A percentile compares a stretch with the other conserved stretches of the same genome.
These are phyloP conservation scores for Talaromyces marneffei DNA, from an alignment of 2,329 filamentous ascomycete species.

Conservation along the genomic window DNA sequence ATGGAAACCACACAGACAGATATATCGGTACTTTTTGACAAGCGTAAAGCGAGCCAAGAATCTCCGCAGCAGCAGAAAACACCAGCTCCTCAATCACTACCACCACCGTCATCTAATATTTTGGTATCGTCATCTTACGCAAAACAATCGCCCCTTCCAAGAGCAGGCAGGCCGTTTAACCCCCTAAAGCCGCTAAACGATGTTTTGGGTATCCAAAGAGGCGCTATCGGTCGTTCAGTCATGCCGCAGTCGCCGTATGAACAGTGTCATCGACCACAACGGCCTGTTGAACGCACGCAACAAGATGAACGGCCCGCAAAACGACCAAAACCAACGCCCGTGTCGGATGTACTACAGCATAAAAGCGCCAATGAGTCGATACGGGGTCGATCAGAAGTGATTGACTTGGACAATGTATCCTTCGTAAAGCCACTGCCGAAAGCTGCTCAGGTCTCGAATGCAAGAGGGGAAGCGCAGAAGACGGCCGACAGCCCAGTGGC, in stretches of 20 bases:
- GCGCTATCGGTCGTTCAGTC: conserved; percentile 58
- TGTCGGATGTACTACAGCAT: conserved; percentile 14
- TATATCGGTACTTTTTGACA: conserved; percentile 67
- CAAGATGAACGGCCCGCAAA: conserved; percentile 28
- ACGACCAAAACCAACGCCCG: conserved; percentile 24
- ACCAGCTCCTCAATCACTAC: conserved; percentile 32
- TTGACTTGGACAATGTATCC: conserved; percentile 6
- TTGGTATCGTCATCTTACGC: conserved; percentile 32
- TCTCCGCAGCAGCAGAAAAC: conserved; percentile 23
- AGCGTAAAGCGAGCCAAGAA: conserved; percentile 46
- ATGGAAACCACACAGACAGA: conserved; percentile 72
- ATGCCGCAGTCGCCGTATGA: conserved; percentile 62
- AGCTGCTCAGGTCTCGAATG: neutral
- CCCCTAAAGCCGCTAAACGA: conserved; percentile 57
- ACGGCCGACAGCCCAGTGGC: neutral
- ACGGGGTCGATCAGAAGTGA: conserved; percentile 1
- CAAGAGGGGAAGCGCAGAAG: neutral
- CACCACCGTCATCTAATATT: conserved; percentile 30
- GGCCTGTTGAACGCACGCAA: conserved; percentile 7
- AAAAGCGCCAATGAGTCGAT: conserved; percentile 10
- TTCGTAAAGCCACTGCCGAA: neutral
- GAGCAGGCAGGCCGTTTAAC: conserved; percentile 23
- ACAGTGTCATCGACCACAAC: conserved; percentile 18
- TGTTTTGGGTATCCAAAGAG: conserved; percentile 59
- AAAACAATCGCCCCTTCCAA: conserved; percentile 21